Base-by-base conservation (phyloP, 2,329 filamentous ascomycete species). In the Emydomyces testavorans region DNA sequence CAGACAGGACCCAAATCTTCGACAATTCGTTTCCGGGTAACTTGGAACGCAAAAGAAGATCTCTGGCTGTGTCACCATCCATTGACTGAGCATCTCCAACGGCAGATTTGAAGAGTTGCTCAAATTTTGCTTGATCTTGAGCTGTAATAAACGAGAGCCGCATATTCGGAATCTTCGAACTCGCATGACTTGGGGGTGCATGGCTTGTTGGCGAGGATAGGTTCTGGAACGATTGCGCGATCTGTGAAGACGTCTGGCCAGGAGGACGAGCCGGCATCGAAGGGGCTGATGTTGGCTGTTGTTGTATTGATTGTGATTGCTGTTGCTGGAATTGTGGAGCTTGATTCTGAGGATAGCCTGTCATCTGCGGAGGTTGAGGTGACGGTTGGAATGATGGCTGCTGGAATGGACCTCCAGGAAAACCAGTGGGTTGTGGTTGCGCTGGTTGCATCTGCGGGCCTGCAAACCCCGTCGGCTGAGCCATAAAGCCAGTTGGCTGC, bases 61-160 rank as follows among this genome's bases (percentile, higher is more conserved):
- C 90, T 58, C 84, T 82, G 21, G 90, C 90, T 68, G 94, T 93
- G 54, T 96, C 90, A 65, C 84, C 92, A 40, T 88, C 87, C 73
- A 98, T 79, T 46, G 89, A 84, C 59, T 89, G 82, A 50, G 76
- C 78, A 56, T 88, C 82, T 28, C 88, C 87, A 29, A 90, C 87
- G 11, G 92, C 90, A 48, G 89, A 94, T 70, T 92, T 95, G 74
- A 98, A 98, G 35, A 98, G 71, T 49, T 92, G 92, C 71, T 98
- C 92, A 59, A 98, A 98, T 69, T 94, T 95, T 60, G 86, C 78
- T 67, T 98, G 92, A 62, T 98, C 92, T 60, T 83, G 80, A 21
- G 86, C 89, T 2, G 90, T 95, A 61, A 98, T 94, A 65, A 98
- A 98, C 2, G 89, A 94, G 52, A 98, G 71, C 42, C 92, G 78